A percentile compares a stretch with the other conserved stretches of the same genome.
Evolutionary conservation across 148 eudicot species (phyloP).

Genomic region (Chenopodium suecicum): DNA sequence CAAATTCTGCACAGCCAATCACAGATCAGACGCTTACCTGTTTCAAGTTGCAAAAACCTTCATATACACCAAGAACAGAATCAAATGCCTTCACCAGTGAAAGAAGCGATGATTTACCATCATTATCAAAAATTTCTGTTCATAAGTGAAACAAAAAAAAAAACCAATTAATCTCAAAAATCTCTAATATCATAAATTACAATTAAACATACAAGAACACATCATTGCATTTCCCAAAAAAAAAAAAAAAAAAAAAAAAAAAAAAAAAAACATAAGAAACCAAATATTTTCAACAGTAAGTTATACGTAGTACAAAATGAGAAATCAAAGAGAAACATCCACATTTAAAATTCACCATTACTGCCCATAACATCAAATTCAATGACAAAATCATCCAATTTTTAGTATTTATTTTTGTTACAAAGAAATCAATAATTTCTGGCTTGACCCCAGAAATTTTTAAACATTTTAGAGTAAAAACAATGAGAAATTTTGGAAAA

Average conservation of each 20-base stretch:
- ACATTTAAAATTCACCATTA: background rate
- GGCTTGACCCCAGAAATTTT: background rate
- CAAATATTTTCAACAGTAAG: too few relatives aligned
- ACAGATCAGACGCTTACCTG: slow-evolving; percentile 48
- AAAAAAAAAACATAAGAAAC: background rate
- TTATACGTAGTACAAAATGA: background rate
- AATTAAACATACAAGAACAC: background rate
- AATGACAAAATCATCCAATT: background rate
- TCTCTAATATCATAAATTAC: background rate
- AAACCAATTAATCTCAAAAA: background rate
- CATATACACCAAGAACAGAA: slow-evolving; percentile 73
- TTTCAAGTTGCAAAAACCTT: slow-evolving; percentile 89
- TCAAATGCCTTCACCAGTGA: slow-evolving; percentile 85
- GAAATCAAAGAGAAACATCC: background rate
- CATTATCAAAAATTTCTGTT: slow-evolving; percentile 56
- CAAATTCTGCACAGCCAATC: background rate
- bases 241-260: background rate
- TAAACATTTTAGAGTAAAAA: background rate
- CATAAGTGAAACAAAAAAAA: background rate
- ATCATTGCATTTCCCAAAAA: background rate
- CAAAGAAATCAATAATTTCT: background rate
- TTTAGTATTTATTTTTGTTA: too few relatives aligned
- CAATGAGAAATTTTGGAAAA: background rate
- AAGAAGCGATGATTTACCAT: slow-evolving; percentile 61
- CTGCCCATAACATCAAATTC: background rate